Base-by-base conservation (phyloP, 1,139 yeast genomes). In the Blastobotrys aristatus region DNA sequence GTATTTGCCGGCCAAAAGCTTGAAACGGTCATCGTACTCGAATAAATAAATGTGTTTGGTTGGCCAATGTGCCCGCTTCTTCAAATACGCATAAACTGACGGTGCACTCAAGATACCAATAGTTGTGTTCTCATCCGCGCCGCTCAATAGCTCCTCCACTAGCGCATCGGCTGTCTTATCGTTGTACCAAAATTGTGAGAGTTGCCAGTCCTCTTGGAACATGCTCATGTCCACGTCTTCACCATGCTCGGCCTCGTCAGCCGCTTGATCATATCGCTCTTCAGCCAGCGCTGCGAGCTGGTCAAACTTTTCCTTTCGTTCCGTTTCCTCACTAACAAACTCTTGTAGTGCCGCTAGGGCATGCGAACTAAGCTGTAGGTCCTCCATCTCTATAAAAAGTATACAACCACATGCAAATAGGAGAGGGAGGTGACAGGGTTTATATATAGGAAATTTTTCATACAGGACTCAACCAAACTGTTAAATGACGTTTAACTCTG, bases 181-280 rank as follows among this genome's bases (percentile, higher is more conserved):
- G 43, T 53, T 54, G 44, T 57, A 65, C 96, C 96, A 87, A 66
- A 89, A 89, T 64, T 89, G 97, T 0, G 96, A 86, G 36, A 89
- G 72, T 59, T 86, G 94, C 97, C 97, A 89, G 66, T 89, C 95
- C 66, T 89, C 96, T 61, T 84, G 75, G 65, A 89, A 89, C 31
- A 76, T 70, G 42, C 78, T 82, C 65, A 85, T 85, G 24, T 79
- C 76, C 46, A 66, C 64, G 42, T 51, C 41, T 29, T 43, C 44
- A 16, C 51, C 46, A 49, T 31, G 45, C 8, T 17, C 44, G 21
- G 40, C 43, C 16, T 49, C 48, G 48, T 27, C 39, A 2, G 42
- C 48, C 21, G 43, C 48, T 16, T 40, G 27, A 14, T 34, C 40
- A 53, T 72, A 77, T 32, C 72, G 71, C 36, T 71, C 71, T 57